These are phyloP conservation scores for Podospora conica DNA, from an alignment of 495 filamentous ascomycete genomes.

Conservation along the genomic window DNA sequence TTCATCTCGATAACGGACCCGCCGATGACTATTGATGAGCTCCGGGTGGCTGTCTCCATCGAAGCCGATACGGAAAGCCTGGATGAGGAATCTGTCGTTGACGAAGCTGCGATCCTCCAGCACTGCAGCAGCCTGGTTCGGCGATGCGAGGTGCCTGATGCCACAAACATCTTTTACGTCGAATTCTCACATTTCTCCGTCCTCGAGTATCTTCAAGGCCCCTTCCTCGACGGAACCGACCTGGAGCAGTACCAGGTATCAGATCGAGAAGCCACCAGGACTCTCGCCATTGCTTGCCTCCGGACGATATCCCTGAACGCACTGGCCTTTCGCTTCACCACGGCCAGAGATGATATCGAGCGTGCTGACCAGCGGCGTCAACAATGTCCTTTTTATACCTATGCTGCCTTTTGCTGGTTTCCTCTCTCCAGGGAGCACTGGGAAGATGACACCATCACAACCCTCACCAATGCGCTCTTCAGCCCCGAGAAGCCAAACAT, in stretches of 20 bases:
- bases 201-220: slow-evolving; percentile 1
- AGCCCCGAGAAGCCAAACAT: not conserved
- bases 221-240: not conserved
- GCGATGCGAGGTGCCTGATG: not conserved
- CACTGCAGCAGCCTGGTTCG: slow-evolving; percentile 8
- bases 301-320: not conserved
- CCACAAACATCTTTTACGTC: not conserved
- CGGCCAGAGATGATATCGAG: not conserved
- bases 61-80: not conserved
- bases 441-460: not conserved
- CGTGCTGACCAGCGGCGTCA: not conserved
- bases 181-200: slow-evolving; percentile 8
- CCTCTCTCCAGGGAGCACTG: not conserved
- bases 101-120: not conserved
- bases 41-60: slow-evolving; percentile 7
- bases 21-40: slow-evolving; percentile 1
- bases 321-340: not conserved
- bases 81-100: not conserved
- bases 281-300: not conserved
- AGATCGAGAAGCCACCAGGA: not conserved
- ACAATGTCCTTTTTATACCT: not conserved
- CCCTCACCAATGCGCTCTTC: not conserved
- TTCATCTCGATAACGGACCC: not conserved
- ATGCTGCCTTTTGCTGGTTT: not conserved
- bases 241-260: not conserved